Percentiles rank a stretch among this genome's conserved stretches.
These are phyloP conservation scores for Jaapia argillacea DNA, from an alignment of 768 basidiomycete species.

Conservation along the genomic window DNA sequence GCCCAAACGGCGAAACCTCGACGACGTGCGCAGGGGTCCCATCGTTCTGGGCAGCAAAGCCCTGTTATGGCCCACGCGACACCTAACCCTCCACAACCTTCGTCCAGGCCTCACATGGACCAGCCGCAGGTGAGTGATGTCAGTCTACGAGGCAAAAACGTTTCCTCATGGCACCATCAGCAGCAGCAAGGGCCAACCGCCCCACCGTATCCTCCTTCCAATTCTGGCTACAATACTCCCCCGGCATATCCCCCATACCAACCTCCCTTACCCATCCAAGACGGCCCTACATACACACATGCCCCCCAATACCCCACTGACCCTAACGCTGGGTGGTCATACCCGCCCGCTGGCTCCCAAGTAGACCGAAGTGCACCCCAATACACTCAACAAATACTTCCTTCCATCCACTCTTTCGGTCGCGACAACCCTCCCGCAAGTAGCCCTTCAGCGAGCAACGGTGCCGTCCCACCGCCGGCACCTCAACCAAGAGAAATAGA, in stretches of 20 bases:
- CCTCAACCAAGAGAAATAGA: too few species aligned
- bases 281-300: not conserved
- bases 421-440: not conserved
- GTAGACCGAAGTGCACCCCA: not conserved
- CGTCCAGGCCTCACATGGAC: too few species aligned
- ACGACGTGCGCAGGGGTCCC: constrained; percentile 10
- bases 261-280: not conserved
- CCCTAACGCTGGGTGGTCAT: not conserved
- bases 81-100: too few species aligned
- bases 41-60: constrained; percentile 11
- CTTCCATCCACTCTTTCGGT: not conserved
- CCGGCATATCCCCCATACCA: not conserved
- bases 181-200: too few species aligned
- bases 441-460: not conserved
- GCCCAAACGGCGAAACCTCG: constrained; percentile 20
- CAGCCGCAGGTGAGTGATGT: too few species aligned
- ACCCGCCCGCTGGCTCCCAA: not conserved
- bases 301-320: not conserved
- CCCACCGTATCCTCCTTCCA: too few species aligned
- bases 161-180: too few species aligned
- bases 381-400: not conserved
- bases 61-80: too few species aligned
- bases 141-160: too few species aligned
- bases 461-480: not conserved
- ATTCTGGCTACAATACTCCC: not conserved